These are phyloP conservation scores for Galerina marginata DNA, from an alignment of 768 basidiomycete species.

Conservation along the genomic window DNA sequence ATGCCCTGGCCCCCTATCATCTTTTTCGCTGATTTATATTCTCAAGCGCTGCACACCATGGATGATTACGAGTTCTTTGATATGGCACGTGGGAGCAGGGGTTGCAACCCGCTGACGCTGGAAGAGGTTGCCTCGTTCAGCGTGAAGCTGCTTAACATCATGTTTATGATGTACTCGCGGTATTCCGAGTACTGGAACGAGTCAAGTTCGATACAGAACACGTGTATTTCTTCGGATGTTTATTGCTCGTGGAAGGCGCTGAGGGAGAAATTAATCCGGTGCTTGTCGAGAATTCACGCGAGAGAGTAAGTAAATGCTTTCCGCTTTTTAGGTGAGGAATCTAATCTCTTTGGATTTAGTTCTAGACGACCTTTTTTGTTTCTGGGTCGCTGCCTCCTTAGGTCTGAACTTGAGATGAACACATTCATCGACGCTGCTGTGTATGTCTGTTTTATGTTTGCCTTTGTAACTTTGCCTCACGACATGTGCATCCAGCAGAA, in stretches of 20 bases:
- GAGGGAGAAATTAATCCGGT: slow-evolving; percentile 71
- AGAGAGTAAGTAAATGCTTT: slow-evolving; percentile 69
- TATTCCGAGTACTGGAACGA: slow-evolving; percentile 35
- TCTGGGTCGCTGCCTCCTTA: slow-evolving; percentile 82
- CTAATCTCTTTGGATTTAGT: slow-evolving; percentile 42
- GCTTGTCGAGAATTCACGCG: slow-evolving; percentile 82
- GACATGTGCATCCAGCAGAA: background rate
- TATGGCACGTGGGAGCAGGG: slow-evolving; percentile 18
- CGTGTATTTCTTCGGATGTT: slow-evolving; percentile 36
- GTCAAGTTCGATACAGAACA: slow-evolving; percentile 16
- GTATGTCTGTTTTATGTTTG: slow-evolving; percentile 36
- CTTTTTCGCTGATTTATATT: slow-evolving; percentile 74
- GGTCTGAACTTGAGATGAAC: slow-evolving; percentile 47
- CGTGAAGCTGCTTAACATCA: slow-evolving; percentile 79
- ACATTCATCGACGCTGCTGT: slow-evolving; percentile 88
- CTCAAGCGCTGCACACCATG: too few relatives aligned
- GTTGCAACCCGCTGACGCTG: slow-evolving; percentile 76
- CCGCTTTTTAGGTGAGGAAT: slow-evolving; percentile 3
- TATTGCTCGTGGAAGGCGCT: slow-evolving; percentile 69
- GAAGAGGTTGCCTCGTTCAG: slow-evolving; percentile 84
- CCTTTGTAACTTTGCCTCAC: background rate
- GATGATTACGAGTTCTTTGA: slow-evolving; percentile 77
- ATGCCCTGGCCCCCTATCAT: slow-evolving; percentile 71
- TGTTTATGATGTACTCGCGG: slow-evolving; percentile 68
- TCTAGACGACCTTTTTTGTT: slow-evolving; percentile 86